Conservation (phyloP, 768 basidiomycete genomes). For the Pulveroboletus sp. region DNA sequence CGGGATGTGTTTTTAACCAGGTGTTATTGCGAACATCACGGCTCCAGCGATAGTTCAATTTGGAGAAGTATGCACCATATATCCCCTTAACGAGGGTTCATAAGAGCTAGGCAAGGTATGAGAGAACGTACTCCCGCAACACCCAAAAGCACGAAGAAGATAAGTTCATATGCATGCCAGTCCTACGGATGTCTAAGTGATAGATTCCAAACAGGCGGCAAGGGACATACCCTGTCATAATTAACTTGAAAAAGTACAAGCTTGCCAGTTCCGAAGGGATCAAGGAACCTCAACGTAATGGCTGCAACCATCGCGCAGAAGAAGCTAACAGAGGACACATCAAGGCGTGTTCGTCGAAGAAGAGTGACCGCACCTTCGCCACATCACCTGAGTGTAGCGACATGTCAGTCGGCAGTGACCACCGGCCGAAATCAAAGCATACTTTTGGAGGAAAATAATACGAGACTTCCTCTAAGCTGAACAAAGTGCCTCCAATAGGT, state of each 20-base stretch:
- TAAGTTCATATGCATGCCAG: constrained; percentile 87
- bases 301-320: constrained; percentile 99
- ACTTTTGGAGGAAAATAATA: constrained; percentile 97
- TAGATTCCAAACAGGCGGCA: not conserved
- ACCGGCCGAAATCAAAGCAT: constrained; percentile 1
- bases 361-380: constrained; percentile 65
- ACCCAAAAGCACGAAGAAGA: constrained; percentile 82
- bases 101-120: constrained; percentile 1
- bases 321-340: constrained; percentile 54
- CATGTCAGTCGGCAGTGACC: not conserved
- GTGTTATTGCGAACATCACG: constrained; percentile 76
- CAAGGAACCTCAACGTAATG: constrained; percentile 85
- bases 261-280: constrained; percentile 95
- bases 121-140: constrained; percentile 69
- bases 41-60: constrained; percentile 86
- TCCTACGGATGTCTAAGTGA: constrained; percentile 46
- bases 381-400: constrained; percentile 64
- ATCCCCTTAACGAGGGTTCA: constrained; percentile 54
- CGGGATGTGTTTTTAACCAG: constrained; percentile 75
- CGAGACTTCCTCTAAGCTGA: constrained; percentile 92
- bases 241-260: constrained; percentile 89
- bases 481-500: constrained; percentile 89
- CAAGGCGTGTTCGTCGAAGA: not conserved
- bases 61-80: constrained; percentile 92
- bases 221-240: constrained; percentile 63